phyloP scores from a whole-genome alignment of 169 alveolate genomes.

The Eimeria tenella region DNA sequence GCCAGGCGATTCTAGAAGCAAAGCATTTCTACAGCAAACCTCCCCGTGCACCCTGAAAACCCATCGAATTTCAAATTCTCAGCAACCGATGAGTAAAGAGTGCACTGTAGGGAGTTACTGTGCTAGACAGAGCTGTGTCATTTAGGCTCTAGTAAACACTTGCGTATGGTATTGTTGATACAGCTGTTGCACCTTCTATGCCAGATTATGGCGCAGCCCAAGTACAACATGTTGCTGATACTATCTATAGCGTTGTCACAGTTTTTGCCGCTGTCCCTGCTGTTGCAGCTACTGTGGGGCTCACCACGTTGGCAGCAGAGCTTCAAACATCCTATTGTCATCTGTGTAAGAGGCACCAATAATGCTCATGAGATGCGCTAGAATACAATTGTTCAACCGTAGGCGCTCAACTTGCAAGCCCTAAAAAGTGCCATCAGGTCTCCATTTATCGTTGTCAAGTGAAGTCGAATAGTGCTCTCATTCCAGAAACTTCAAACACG shows the following conservation, averaged over 20 bases:
- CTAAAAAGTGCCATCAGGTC: neutral
- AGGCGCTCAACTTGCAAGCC: neutral
- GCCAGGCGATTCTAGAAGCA: too few relatives aligned
- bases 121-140: too few relatives aligned
- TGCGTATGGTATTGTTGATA: neutral
- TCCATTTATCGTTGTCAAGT: neutral
- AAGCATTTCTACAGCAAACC: too few relatives aligned
- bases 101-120: too few relatives aligned
- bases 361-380: neutral
- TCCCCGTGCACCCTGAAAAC: too few relatives aligned
- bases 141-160: too few relatives aligned
- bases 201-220: neutral
- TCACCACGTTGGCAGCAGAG: constrained; percentile 62
- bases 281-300: constrained; percentile 9
- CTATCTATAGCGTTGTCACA: neutral
- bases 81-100: too few relatives aligned
- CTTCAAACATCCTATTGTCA: constrained; percentile 53
- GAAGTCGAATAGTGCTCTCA: too few relatives aligned
- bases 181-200: neutral
- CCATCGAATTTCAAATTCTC: too few relatives aligned
- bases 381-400: neutral
- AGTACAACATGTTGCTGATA: neutral
- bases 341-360: neutral
- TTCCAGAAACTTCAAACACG: neutral
- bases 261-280: neutral